phyloP scores from a whole-genome alignment of 371 early-diverging fungal genomes.

The Mortierella sp. region DNA sequence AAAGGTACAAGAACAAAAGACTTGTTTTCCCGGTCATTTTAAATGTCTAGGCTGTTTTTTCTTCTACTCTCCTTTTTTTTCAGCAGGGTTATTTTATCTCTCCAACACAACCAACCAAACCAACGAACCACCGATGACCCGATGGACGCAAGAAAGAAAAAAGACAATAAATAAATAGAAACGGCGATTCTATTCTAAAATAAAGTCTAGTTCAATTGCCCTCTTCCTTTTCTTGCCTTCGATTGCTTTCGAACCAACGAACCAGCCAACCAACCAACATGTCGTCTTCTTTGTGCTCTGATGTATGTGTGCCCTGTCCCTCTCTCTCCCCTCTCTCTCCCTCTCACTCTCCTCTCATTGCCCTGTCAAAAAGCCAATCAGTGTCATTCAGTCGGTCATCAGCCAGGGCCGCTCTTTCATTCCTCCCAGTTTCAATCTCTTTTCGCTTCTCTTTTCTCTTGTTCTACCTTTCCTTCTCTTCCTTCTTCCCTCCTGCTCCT shows the following conservation, averaged over 20 bases:
- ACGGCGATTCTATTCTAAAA: constrained; percentile 9
- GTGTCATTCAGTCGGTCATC: background rate
- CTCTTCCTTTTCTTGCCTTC: background rate
- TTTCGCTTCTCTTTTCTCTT: background rate
- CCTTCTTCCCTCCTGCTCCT: background rate
- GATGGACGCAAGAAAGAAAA: background rate
- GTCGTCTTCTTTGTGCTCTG: background rate
- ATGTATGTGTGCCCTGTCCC: background rate
- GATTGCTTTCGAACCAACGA: background rate
- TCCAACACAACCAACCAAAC: background rate
- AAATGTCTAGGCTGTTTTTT: background rate
- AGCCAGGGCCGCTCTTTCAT: background rate
- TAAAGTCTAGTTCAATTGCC: background rate
- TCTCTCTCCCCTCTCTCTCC: background rate
- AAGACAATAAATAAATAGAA: background rate
- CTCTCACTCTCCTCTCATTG: background rate
- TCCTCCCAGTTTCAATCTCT: background rate
- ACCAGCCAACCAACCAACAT: no score
- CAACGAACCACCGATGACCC: background rate
- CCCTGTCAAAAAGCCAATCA: background rate
- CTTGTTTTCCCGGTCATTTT: background rate
- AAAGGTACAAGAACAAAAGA: background rate
- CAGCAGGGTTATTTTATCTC: background rate
- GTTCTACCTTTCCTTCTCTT: background rate
- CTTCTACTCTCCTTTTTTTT: background rate